A percentile compares a stretch with the other conserved stretches of the same genome.
Conservation (phyloP, 2,329 filamentous ascomycete species). For the Trichoderma atrobrunneum region DNA sequence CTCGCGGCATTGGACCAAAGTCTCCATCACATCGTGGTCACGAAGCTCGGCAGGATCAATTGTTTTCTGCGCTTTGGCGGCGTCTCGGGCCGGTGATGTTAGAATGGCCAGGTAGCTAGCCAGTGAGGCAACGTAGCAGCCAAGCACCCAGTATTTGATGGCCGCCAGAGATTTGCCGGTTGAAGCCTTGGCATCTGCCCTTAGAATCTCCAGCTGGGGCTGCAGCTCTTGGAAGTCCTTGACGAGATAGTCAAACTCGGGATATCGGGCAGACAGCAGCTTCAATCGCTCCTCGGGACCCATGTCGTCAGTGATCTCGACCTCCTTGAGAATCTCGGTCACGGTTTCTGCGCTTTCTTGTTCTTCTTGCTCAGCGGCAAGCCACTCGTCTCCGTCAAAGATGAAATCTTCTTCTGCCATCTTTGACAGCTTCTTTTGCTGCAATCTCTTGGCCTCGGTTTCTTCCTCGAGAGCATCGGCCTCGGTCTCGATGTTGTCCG, state of each 20-base stretch:
- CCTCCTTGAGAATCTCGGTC: slow-evolving; percentile 80
- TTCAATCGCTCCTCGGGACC: slow-evolving; percentile 68
- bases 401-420: slow-evolving; percentile 93
- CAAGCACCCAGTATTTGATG: slow-evolving; percentile 75
- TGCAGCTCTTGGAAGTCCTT: slow-evolving; percentile 77
- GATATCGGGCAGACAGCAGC: slow-evolving; percentile 77
- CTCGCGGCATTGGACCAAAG: slow-evolving; percentile 72
- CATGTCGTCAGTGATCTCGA: slow-evolving; percentile 81
- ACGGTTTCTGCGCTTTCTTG: slow-evolving; percentile 60
- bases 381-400: slow-evolving; percentile 88
- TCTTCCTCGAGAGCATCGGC: slow-evolving; percentile 83
- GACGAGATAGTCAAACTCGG: slow-evolving; percentile 84
- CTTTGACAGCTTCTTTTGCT: slow-evolving; percentile 84
- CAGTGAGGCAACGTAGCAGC: slow-evolving; percentile 81
- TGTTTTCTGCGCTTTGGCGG: slow-evolving; percentile 52
- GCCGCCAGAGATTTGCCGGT: slow-evolving; percentile 54
- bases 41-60: slow-evolving; percentile 76
- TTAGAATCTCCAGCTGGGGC: slow-evolving; percentile 58
- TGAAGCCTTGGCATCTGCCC: slow-evolving; percentile 54
- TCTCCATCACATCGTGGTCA: slow-evolving; percentile 89
- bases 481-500: slow-evolving; percentile 67
- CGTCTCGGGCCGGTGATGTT: slow-evolving; percentile 70
- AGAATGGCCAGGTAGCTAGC: slow-evolving; percentile 93
- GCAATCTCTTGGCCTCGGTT: slow-evolving; percentile 79
- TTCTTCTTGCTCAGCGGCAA: slow-evolving; percentile 53